These are phyloP conservation scores for Penicillium sp. DNA, from an alignment of 2,329 filamentous ascomycete genomes.

Conservation along the genomic window DNA sequence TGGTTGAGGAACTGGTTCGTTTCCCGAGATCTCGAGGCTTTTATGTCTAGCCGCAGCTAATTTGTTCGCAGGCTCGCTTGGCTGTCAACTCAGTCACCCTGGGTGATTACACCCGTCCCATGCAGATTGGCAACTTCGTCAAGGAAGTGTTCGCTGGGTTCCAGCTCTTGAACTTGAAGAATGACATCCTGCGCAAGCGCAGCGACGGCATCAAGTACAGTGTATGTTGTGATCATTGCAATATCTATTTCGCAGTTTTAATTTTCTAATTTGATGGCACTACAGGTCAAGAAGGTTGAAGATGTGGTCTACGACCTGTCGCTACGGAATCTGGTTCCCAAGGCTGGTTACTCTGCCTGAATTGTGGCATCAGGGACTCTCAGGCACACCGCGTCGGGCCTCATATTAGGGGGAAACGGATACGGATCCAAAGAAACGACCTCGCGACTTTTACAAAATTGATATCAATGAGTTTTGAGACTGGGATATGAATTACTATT, in stretches of 20 bases:
- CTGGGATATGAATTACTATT: neutral
- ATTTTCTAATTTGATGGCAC: neutral
- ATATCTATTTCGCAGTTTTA: neutral
- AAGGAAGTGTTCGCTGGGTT: constrained; percentile 96
- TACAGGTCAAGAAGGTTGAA: constrained; percentile 88
- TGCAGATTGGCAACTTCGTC: constrained; percentile 86
- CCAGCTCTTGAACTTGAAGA: constrained; percentile 96
- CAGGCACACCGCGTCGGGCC: neutral
- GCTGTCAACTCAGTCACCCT: constrained; percentile 93
- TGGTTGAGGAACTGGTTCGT: constrained; percentile 79
- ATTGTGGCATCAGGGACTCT: neutral
- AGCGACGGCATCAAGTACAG: constrained; percentile 95
- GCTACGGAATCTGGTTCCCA: constrained; percentile 74
- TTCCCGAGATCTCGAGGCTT: neutral
- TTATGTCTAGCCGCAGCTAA: neutral
- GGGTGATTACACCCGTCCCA: constrained; percentile 79
- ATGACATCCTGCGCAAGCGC: constrained; percentile 81
- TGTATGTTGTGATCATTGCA: constrained; percentile 36
- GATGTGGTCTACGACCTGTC: constrained; percentile 96
- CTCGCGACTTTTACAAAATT: neutral
- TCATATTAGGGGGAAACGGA: neutral
- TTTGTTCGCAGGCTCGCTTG: constrained; percentile 62
- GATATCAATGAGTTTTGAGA: neutral
- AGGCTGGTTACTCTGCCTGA: constrained; percentile 31
- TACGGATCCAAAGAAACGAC: neutral